phyloP scores from a whole-genome alignment of 495 filamentous ascomycete genomes.

The Elasticomyces elasticus region DNA sequence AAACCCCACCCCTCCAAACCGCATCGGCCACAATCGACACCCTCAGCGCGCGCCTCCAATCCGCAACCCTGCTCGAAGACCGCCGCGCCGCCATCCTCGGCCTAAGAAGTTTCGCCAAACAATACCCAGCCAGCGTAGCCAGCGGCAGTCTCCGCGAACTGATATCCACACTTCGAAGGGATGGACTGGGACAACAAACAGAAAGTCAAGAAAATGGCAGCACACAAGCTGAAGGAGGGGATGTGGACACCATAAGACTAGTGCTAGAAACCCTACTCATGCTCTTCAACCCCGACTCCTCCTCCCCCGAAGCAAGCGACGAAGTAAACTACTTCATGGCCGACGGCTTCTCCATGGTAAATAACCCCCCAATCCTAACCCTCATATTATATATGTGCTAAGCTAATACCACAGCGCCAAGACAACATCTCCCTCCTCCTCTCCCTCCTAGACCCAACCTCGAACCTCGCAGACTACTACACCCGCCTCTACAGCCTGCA shows the following conservation, averaged over 20 bases:
- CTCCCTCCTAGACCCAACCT: constrained; percentile 65
- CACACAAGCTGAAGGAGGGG: constrained; percentile 42
- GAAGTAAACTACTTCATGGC: constrained; percentile 95
- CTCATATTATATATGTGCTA: too few species aligned
- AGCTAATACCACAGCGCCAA: constrained; percentile 63
- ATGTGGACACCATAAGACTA: constrained; percentile 92
- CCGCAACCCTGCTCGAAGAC: constrained; percentile 85
- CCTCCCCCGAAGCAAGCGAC: constrained; percentile 84
- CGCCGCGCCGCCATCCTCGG: constrained; percentile 86
- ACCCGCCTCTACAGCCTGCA: constrained; percentile 87
- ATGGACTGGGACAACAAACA: constrained; percentile 49
- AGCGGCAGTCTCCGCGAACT: constrained; percentile 78
- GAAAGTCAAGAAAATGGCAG: constrained; percentile 26
- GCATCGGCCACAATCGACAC: constrained; percentile 87
- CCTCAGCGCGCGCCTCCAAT: constrained; percentile 73
- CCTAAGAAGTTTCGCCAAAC: constrained; percentile 86
- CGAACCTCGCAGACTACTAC: constrained; percentile 62
- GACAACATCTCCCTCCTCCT: constrained; percentile 91
- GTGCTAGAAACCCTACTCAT: constrained; percentile 89
- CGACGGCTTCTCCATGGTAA: constrained; percentile 94
- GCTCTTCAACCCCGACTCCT: constrained; percentile 71
- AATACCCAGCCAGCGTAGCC: constrained; percentile 92
- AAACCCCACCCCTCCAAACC: constrained; percentile 50
- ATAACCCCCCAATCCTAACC: too few species aligned
- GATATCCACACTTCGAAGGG: constrained; percentile 73